Evolutionary conservation across 108 stramenopile genomes (phyloP).

Genomic region (Phaeodactylum tricornutum): DNA sequence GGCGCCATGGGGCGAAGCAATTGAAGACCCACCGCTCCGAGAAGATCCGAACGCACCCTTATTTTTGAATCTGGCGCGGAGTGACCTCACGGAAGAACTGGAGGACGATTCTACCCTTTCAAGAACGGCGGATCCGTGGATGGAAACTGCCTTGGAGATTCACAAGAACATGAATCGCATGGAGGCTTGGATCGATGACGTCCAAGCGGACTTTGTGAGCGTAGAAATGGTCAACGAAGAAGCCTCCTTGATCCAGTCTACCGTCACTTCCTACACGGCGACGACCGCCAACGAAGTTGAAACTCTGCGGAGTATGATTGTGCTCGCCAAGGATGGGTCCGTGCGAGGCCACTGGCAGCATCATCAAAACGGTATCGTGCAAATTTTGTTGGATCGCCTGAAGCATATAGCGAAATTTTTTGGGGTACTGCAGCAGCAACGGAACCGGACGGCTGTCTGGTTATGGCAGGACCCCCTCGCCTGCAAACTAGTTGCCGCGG

Average conservation of each 20-base stretch:
- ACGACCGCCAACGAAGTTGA: slow-evolving; percentile 76
- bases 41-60: too few species aligned
- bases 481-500: slow-evolving; percentile 16
- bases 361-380: slow-evolving; percentile 65
- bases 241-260: slow-evolving; percentile 65
- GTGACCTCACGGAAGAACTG: too few species aligned
- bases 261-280: slow-evolving; percentile 71
- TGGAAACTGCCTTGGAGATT: slow-evolving; percentile 29
- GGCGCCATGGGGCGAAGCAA: too few species aligned
- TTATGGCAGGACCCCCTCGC: slow-evolving; percentile 43
- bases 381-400: slow-evolving; percentile 46
- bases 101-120: too few species aligned
- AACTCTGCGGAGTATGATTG: too few species aligned
- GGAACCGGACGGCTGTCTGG: slow-evolving; percentile 28
- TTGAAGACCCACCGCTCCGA: too few species aligned
- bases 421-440: slow-evolving; percentile 47
- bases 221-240: slow-evolving; percentile 52
- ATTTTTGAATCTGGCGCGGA: too few species aligned
- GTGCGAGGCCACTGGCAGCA: too few species aligned
- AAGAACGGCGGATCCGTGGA: too few species aligned
- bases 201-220: slow-evolving; percentile 21
- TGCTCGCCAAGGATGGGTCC: slow-evolving; percentile 5
- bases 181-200: slow-evolving; percentile 30
- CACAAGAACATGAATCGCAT: slow-evolving; percentile 32
- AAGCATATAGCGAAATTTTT: slow-evolving; percentile 66